These are phyloP conservation scores for Pestalotiopsis sp. DNA, from an alignment of 2,329 filamentous ascomycete genomes.

Conservation along the genomic window DNA sequence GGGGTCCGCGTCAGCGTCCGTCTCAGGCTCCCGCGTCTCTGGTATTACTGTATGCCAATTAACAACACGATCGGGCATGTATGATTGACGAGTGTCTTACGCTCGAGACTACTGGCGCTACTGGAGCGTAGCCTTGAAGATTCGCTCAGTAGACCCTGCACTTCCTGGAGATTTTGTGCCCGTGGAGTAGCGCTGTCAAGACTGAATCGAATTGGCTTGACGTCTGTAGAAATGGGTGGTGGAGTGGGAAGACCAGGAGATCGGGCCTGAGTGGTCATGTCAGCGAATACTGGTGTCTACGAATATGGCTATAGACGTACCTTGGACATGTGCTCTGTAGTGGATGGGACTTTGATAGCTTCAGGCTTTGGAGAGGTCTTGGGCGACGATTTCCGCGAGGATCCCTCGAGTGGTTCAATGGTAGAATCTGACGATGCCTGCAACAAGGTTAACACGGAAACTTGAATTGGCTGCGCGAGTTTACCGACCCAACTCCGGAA, in stretches of 20 bases:
- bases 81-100: slow-evolving; percentile 41
- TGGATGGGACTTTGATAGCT: slow-evolving; percentile 36
- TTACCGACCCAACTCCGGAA: slow-evolving; percentile 76
- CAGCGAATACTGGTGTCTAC: background rate
- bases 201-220: slow-evolving; percentile 68
- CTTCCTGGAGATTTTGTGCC: slow-evolving; percentile 80
- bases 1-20: slow-evolving; percentile 54
- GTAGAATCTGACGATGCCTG: slow-evolving; percentile 46
- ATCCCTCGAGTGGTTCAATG: slow-evolving; percentile 30
- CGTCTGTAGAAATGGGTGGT: slow-evolving; percentile 74
- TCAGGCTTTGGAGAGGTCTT: slow-evolving; percentile 36
- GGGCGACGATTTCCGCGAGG: slow-evolving; percentile 38
- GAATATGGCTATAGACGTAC: slow-evolving; percentile 25
- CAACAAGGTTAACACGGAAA: slow-evolving; percentile 19
- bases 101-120: slow-evolving; percentile 76
- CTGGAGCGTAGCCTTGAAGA: slow-evolving; percentile 62
- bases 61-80: background rate
- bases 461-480: too few species aligned
- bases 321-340: slow-evolving; percentile 37
- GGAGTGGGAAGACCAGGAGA: slow-evolving; percentile 56
- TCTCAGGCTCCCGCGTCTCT: slow-evolving; percentile 49
- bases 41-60: slow-evolving; percentile 49
- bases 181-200: slow-evolving; percentile 75
- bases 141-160: slow-evolving; percentile 57
- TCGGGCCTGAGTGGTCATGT: slow-evolving; percentile 25